Percentiles rank a stretch among this genome's conserved stretches.
Evolutionary conservation across 495 filamentous ascomycete species (phyloP).

Genomic region (Cairneyella variabilis): DNA sequence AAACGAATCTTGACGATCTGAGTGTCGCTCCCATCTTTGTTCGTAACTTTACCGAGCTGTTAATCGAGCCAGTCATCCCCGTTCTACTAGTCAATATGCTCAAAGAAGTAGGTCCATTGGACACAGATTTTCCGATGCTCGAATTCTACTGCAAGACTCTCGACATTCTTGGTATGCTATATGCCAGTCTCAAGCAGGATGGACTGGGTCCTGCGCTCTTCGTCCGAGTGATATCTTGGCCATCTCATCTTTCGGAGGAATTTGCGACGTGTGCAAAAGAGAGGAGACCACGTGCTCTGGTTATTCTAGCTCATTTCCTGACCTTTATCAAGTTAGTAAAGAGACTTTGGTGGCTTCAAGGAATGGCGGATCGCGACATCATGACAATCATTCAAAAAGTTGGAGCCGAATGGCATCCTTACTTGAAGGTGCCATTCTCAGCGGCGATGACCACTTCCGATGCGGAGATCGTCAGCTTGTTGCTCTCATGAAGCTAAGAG

Average conservation of each 20-base stretch:
- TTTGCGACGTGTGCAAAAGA: constrained; percentile 49
- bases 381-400: constrained; percentile 33
- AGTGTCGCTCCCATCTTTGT: constrained; percentile 15
- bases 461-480: constrained; percentile 9
- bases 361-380: constrained; percentile 36
- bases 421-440: constrained; percentile 12
- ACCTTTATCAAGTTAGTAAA: constrained; percentile 36
- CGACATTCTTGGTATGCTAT: constrained; percentile 16
- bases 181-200: constrained; percentile 18
- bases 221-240: constrained; percentile 33
- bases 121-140: constrained; percentile 17
- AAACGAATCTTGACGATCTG: not conserved
- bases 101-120: constrained; percentile 2
- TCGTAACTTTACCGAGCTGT: constrained; percentile 9
- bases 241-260: constrained; percentile 42
- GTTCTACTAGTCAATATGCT: constrained; percentile 15
- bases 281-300: constrained; percentile 48
- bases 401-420: constrained; percentile 30
- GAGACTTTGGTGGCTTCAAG: constrained; percentile 42
- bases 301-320: constrained; percentile 45
- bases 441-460: constrained; percentile 1
- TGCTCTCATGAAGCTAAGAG: constrained; percentile 15
- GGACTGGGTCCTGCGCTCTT: constrained; percentile 6
- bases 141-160: constrained; percentile 18
- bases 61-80: constrained; percentile 9